Evolutionary conservation across 768 basidiomycete genomes (phyloP).

Genomic region (Amanita molliuscula): DNA sequence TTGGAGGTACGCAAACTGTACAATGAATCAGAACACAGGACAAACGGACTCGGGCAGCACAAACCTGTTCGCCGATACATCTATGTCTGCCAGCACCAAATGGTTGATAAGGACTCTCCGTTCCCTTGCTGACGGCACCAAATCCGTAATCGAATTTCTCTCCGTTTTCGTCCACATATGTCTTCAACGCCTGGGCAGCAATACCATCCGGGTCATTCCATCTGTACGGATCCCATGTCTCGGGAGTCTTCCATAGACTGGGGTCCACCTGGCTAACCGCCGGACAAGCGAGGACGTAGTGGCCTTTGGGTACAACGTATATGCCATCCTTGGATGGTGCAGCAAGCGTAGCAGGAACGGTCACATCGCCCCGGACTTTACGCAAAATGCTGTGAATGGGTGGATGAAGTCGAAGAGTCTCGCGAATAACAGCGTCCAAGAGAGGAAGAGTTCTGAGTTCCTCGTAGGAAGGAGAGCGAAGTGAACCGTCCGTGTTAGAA

Average conservation of each 20-base stretch:
- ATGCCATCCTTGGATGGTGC: constrained; percentile 63
- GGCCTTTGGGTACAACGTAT: constrained; percentile 84
- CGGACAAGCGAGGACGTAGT: constrained; percentile 85
- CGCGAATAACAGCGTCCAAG: constrained; percentile 84
- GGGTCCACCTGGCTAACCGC: constrained; percentile 85
- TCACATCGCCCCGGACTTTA: constrained; percentile 77
- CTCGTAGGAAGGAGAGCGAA: constrained; percentile 78
- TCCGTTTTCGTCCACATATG: constrained; percentile 64
- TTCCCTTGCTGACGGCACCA: constrained; percentile 92
- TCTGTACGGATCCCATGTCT: constrained; percentile 67
- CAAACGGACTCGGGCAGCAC: constrained; percentile 10
- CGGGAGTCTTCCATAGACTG: constrained; percentile 63
- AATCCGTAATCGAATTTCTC: constrained; percentile 97
- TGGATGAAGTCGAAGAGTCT: constrained; percentile 88
- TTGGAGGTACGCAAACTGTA: constrained; percentile 89
- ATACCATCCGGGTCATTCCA: constrained; percentile 84
- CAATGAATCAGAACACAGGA: not conserved
- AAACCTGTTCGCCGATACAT: constrained; percentile 85
- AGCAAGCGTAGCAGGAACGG: constrained; percentile 71
- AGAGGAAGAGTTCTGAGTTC: constrained; percentile 76
- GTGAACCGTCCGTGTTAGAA: constrained; percentile 66
- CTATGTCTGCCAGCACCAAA: constrained; percentile 96
- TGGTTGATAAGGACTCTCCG: constrained; percentile 92
- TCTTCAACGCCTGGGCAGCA: constrained; percentile 67
- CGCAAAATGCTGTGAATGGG: constrained; percentile 96